Evolutionary conservation across 2,329 filamentous ascomycete species (phyloP).

Genomic region (Phialemoniopsis sp.): DNA sequence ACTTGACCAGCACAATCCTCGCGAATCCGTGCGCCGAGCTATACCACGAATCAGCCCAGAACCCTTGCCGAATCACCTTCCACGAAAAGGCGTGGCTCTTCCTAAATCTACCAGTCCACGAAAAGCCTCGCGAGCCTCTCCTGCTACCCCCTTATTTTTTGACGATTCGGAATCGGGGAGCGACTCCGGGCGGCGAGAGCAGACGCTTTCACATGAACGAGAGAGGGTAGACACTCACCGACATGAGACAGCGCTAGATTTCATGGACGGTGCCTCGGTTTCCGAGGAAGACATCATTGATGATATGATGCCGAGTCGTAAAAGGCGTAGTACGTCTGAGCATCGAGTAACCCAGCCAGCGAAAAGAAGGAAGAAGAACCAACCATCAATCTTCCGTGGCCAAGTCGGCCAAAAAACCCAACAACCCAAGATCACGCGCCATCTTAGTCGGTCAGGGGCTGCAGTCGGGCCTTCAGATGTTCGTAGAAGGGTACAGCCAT

Average conservation of each 20-base stretch:
- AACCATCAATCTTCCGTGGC: constrained; percentile 23
- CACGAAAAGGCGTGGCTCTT: constrained; percentile 45
- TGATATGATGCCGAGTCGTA: constrained; percentile 36
- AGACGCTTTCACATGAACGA: too few relatives aligned
- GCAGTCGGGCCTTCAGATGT: not conserved
- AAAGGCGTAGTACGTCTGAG: constrained; percentile 31
- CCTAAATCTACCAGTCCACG: constrained; percentile 27
- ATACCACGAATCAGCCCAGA: constrained; percentile 21
- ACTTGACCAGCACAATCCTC: constrained; percentile 44
- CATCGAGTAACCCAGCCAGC: constrained; percentile 17
- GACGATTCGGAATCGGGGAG: constrained; percentile 42
- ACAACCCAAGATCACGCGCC: constrained; percentile 25
- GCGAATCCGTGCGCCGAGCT: constrained; percentile 22
- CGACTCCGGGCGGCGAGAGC: constrained; percentile 1
- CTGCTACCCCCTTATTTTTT: constrained; percentile 31
- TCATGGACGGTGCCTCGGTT: constrained; percentile 17
- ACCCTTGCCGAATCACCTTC: constrained; percentile 30
- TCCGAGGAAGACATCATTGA: constrained; percentile 51
- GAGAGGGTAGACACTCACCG: too few relatives aligned
- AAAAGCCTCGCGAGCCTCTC: constrained; percentile 11
- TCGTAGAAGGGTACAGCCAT: not conserved
- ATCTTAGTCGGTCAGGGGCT: constrained; percentile 9
- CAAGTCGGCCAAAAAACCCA: constrained; percentile 13
- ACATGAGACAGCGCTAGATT: not conserved
- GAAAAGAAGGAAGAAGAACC: constrained; percentile 21